These are phyloP conservation scores for Mortierella claussenii DNA, from an alignment of 192 early-diverging fungal genomes.

Conservation along the genomic window DNA sequence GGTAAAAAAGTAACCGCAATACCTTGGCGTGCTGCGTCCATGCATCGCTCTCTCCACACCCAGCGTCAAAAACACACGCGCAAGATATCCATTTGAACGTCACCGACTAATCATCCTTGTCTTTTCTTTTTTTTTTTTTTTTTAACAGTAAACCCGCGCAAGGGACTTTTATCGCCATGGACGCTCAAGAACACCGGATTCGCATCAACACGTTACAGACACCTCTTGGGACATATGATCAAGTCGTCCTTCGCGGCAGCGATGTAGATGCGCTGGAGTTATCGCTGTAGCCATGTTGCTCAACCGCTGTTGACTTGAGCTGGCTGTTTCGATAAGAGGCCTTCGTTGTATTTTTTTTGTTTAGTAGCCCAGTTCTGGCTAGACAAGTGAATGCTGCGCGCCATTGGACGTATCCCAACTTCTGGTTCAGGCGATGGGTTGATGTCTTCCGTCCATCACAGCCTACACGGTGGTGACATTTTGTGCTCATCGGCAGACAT, in stretches of 20 bases:
- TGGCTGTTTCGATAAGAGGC: no score
- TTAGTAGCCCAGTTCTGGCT: no score
- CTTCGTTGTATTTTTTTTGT: no score
- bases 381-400: background rate
- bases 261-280: constrained; percentile 58
- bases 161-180: constrained; percentile 58
- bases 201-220: constrained; percentile 59
- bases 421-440: no score
- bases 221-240: constrained; percentile 60
- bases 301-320: no score
- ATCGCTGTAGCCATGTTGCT: no score
- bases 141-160: constrained; percentile 41
- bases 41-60: no score
- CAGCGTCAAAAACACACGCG: background rate
- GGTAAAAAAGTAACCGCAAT: constrained; percentile 14
- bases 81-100: no score
- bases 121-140: background rate
- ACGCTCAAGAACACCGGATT: constrained; percentile 61
- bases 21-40: background rate
- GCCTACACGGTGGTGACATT: no score
- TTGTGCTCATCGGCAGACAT: no score
- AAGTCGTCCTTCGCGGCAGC: constrained; percentile 61
- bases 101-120: background rate
- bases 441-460: no score
- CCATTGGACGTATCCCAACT: no score